A percentile compares a stretch with the other conserved stretches of the same genome.
Evolutionary conservation across 495 filamentous ascomycete species (phyloP).

Genomic region (Physcia stellaris): DNA sequence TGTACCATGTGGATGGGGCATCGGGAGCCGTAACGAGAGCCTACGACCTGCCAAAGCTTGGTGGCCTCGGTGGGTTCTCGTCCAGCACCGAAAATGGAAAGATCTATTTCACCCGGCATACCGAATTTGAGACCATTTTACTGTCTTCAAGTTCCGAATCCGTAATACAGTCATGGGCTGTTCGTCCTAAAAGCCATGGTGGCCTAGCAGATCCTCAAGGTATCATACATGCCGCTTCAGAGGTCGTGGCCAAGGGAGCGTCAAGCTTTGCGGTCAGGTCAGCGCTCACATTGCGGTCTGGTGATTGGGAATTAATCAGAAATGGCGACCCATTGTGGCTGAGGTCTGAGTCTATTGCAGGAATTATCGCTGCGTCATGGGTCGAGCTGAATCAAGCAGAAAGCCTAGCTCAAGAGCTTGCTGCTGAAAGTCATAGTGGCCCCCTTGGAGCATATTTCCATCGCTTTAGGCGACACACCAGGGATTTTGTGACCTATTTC

Average conservation of each 20-base stretch:
- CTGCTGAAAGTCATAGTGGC: slow-evolving; percentile 75
- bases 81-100: slow-evolving; percentile 63
- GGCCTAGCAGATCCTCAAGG: slow-evolving; percentile 17
- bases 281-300: slow-evolving; percentile 52
- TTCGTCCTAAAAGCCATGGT: slow-evolving; percentile 26
- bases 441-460: slow-evolving; percentile 71
- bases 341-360: slow-evolving; percentile 66
- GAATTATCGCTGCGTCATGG: slow-evolving; percentile 62
- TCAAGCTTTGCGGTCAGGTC: slow-evolving; percentile 63
- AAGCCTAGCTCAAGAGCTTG: slow-evolving; percentile 62
- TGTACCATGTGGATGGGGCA: slow-evolving; percentile 67
- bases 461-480: slow-evolving; percentile 66
- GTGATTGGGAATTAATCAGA: slow-evolving; percentile 72
- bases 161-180: slow-evolving; percentile 57
- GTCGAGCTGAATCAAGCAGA: slow-evolving; percentile 54
- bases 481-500: slow-evolving; percentile 68
- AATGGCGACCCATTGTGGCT: slow-evolving; percentile 74
- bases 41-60: slow-evolving; percentile 57
- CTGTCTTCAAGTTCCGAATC: slow-evolving; percentile 66
- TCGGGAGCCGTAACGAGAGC: slow-evolving; percentile 51
- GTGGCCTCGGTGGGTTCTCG: slow-evolving; percentile 62
- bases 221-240: slow-evolving; percentile 58
- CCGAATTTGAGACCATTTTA: slow-evolving; percentile 53
- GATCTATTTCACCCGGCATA: slow-evolving; percentile 76
- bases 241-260: slow-evolving; percentile 56